Evolutionary conservation across 495 filamentous ascomycete genomes (phyloP).

Genomic region (Podospora sp.): DNA sequence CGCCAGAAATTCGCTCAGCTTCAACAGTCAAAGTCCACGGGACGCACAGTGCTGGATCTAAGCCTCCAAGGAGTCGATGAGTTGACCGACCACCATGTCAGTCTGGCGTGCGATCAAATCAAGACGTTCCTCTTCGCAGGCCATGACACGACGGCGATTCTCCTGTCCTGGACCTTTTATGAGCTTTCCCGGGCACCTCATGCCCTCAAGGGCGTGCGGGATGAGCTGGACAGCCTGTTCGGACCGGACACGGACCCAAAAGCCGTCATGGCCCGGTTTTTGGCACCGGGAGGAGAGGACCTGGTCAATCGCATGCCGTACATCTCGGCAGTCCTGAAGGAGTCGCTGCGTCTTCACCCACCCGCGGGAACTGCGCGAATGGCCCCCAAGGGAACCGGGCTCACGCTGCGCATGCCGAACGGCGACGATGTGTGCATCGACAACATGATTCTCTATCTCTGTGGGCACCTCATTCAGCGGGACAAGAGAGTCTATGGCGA

Average conservation of each 20-base stretch:
- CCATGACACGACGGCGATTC: slow-evolving; percentile 52
- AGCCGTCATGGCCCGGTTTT: slow-evolving; percentile 26
- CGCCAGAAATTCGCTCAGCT: slow-evolving; percentile 27
- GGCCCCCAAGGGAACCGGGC: slow-evolving; percentile 31
- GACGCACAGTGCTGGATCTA: slow-evolving; percentile 39
- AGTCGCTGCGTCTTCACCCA: slow-evolving; percentile 51
- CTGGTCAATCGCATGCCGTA: slow-evolving; percentile 47
- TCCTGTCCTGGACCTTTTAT: slow-evolving; percentile 47
- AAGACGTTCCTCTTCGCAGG: slow-evolving; percentile 54
- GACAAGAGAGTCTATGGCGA: slow-evolving; percentile 60
- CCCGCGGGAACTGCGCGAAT: slow-evolving; percentile 44
- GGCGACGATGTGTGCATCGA: slow-evolving; percentile 61
- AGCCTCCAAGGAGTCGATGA: slow-evolving; percentile 32
- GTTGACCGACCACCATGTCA: slow-evolving; percentile 29
- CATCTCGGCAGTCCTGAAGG: slow-evolving; percentile 56
- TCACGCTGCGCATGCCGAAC: slow-evolving; percentile 46
- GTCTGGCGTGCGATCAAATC: slow-evolving; percentile 36
- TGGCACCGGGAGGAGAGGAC: slow-evolving; percentile 43
- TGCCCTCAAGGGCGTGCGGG: slow-evolving; percentile 40
- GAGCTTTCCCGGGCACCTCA: slow-evolving; percentile 50
- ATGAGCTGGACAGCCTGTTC: slow-evolving; percentile 51
- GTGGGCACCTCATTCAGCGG: slow-evolving; percentile 56
- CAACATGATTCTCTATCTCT: slow-evolving; percentile 55
- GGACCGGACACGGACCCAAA: slow-evolving; percentile 32
- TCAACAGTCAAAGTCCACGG: slow-evolving; percentile 10